A percentile compares a stretch with the other conserved stretches of the same genome.
phyloP scores from a whole-genome alignment of 1,284 basidiomycete genomes.

The Moesziomyces parantarcticus region DNA sequence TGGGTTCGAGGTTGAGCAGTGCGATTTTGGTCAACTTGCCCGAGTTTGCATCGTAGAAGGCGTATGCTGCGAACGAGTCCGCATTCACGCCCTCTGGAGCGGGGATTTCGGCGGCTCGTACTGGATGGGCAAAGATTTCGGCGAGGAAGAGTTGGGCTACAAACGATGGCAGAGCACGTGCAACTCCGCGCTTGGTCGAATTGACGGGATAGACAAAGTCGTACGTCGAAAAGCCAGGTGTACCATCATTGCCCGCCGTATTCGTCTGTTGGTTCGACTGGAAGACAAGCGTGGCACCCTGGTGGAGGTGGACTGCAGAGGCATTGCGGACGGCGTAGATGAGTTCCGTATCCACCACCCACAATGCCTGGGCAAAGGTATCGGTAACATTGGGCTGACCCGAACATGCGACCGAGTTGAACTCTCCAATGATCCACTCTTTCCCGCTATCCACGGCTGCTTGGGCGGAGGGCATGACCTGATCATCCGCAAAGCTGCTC shows the following conservation, averaged over 20 bases:
- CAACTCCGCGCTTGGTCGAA: constrained; percentile 5
- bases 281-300: constrained; percentile 14
- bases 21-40: constrained; percentile 3
- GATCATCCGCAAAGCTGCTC: constrained; percentile 4
- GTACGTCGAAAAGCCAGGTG: constrained; percentile 12
- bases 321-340: constrained; percentile 19
- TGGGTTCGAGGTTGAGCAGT: constrained; percentile 7
- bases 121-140: constrained; percentile 4
- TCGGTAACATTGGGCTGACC: constrained; percentile 14
- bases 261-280: constrained; percentile 10
- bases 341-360: constrained; percentile 12
- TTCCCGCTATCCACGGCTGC: constrained; percentile 3
- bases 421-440: constrained; percentile 13
- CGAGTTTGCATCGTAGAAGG: constrained; percentile 1
- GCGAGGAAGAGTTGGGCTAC: constrained; percentile 14
- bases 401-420: constrained; percentile 11
- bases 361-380: constrained; percentile 15
- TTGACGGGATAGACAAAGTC: constrained; percentile 13
- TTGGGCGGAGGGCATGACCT: constrained; percentile 11
- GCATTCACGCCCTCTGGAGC: neutral
- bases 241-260: constrained; percentile 7
- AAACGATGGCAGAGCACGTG: constrained; percentile 5
- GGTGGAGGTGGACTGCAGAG: constrained; percentile 7
- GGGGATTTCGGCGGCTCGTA: constrained; percentile 2
- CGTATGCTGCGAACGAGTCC: constrained; percentile 4